Evolutionary conservation across 2,329 filamentous ascomycete genomes (phyloP), one percentile per base, ranked within the genome.

Genomic region (Podosphaera xanthii): DNA sequence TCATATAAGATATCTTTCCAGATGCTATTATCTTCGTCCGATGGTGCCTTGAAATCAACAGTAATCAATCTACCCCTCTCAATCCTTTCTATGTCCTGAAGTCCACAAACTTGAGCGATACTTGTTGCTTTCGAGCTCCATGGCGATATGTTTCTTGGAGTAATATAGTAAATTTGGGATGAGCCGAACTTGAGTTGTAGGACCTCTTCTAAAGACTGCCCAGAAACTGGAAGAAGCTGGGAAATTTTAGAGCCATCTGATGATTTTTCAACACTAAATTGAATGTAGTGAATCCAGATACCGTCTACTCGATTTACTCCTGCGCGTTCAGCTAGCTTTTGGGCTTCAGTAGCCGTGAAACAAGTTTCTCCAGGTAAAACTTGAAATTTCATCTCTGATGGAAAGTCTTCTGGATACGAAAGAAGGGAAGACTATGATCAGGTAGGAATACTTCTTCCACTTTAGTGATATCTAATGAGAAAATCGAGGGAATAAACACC

Each of bases 71-170:
- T 81, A 58, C 90, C 92, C 65, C 89, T 81, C 73, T 98, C 92
- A 64, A 97, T 86, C 60, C 91, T 83, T 68, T 83, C 79, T 36
- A 85, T 77, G 58, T 80, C 72, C 65, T 82, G 80, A 61, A 97
- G 75, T 34, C 87, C 90, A 69, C 91, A 97, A 38, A 96, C 91
- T 64, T 92, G 83, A 59, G 91, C 86, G 70, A 97, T 96, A 69
- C 83, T 91, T 54, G 91, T 95, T 35, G 90, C 91, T 71, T 96
- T 90, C 60, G 90, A 95, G 72, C 89, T 96, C 92, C 92, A 98
- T 69, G 92, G 92, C 48, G 90, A 96, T 65, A 94, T 90, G 66
- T 86, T 86, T 64, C 91, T 81, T 30, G 91, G 91, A 54, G 79
- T 82, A 60, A 95, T 77, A 69, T 89, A 87, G 69, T 64, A 67